Conservation (phyloP, 352 stramenopile species). For the Discostella stelligera region DNA sequence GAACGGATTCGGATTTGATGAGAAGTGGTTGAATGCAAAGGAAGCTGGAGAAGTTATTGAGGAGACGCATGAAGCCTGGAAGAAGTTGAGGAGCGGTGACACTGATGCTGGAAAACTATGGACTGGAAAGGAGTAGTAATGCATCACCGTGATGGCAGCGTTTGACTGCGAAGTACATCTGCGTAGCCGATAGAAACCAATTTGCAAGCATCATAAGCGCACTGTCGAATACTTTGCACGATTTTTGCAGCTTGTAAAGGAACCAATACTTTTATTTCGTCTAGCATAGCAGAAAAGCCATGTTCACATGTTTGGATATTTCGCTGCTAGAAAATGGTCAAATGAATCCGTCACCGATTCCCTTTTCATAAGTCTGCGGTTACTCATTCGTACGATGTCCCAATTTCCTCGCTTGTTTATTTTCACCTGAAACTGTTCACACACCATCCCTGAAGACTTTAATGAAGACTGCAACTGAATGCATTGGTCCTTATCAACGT, state of each 20-base stretch:
- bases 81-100: conserved; percentile 81
- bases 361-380: neutral
- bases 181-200: too few relatives aligned
- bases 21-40: conserved; percentile 84
- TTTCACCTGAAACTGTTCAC: neutral
- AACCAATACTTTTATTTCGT: neutral
- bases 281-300: neutral
- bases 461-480: neutral
- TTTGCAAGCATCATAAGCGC: neutral
- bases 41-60: conserved; percentile 83
- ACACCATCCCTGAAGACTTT: neutral
- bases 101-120: conserved; percentile 56
- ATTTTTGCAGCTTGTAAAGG: neutral
- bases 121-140: conserved; percentile 32
- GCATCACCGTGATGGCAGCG: neutral
- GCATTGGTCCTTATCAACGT: neutral
- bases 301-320: neutral
- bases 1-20: conserved; percentile 98
- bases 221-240: too few relatives aligned
- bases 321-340: neutral
- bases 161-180: too few relatives aligned
- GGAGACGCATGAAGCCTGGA: conserved; percentile 86
- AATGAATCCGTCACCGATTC: conserved; percentile 1
- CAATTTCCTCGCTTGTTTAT: conserved; percentile 2
- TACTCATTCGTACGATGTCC: neutral